phyloP scores from a whole-genome alignment of 495 filamentous ascomycete genomes.

The Aspergillus affinis region DNA sequence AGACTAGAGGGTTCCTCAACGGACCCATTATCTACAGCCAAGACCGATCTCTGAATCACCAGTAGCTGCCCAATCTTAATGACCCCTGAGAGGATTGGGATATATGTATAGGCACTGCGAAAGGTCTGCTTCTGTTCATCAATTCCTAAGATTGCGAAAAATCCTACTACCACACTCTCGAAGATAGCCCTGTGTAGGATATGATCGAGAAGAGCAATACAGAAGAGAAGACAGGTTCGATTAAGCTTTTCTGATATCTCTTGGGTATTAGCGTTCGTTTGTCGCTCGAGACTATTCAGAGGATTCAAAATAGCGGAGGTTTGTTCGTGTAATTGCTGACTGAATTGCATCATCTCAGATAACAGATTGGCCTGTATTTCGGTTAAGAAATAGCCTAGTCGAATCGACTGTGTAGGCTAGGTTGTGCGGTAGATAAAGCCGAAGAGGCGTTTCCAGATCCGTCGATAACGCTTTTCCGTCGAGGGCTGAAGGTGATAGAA shows the following conservation, averaged over 20 bases:
- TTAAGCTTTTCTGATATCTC: neutral
- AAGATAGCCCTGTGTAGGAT: neutral
- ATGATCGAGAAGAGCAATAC: neutral
- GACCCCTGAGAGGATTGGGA: neutral
- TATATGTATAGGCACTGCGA: neutral
- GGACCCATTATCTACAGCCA: neutral
- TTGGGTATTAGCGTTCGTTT: too few relatives aligned
- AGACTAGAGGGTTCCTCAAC: neutral
- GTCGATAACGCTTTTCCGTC: neutral
- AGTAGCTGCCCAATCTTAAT: conserved; percentile 1
- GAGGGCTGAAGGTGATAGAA: neutral
- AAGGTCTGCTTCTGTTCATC: too few relatives aligned
- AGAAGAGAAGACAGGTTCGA: neutral
- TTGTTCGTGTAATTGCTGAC: neutral
- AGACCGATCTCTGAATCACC: neutral
- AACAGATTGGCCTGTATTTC: neutral
- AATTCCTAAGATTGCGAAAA: neutral
- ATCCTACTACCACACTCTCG: neutral
- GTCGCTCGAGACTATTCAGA: too few relatives aligned
- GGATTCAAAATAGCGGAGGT: too few relatives aligned
- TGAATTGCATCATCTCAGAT: neutral
- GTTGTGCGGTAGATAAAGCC: neutral
- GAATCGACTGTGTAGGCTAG: neutral
- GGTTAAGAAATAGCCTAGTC: neutral
- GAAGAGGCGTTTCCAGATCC: neutral